Evolutionary conservation across 2,329 filamentous ascomycete genomes (phyloP).

Genomic region (Capronia epimyces): DNA sequence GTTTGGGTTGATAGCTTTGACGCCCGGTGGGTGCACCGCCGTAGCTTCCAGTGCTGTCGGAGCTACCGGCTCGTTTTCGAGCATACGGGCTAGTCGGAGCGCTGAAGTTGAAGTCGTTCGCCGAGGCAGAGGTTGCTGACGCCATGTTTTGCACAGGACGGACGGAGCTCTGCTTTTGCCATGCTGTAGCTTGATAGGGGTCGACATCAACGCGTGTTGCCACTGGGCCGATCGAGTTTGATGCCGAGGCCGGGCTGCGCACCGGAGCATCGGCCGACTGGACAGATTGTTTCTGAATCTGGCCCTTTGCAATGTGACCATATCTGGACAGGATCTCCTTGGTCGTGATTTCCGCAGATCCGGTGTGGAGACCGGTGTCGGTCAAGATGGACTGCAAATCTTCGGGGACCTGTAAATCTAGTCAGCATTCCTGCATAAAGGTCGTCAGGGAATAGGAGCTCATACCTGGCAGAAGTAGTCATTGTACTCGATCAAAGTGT

Average conservation of each 20-base stretch:
- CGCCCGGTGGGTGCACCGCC: conserved; percentile 18
- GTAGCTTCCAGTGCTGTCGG: conserved; percentile 25
- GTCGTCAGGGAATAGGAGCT: neutral
- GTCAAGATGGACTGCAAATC: conserved; percentile 81
- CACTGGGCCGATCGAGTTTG: conserved; percentile 41
- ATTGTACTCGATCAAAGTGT: conserved; percentile 84
- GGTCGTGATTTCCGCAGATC: conserved; percentile 79
- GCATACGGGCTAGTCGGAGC: conserved; percentile 28
- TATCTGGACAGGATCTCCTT: conserved; percentile 96
- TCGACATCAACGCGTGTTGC: conserved; percentile 77
- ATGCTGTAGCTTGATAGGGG: conserved; percentile 61
- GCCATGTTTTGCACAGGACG: conserved; percentile 57
- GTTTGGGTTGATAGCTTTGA: conserved; percentile 28
- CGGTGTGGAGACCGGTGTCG: conserved; percentile 76
- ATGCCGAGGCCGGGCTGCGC: conserved; percentile 39
- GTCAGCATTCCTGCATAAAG: conserved; percentile 5
- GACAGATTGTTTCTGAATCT: conserved; percentile 46
- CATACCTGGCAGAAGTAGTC: conserved; percentile 93
- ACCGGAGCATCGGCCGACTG: conserved; percentile 53
- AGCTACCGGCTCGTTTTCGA: conserved; percentile 25
- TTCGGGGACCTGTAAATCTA: conserved; percentile 68
- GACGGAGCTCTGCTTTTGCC: conserved; percentile 78
- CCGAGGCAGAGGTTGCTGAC: conserved; percentile 9
- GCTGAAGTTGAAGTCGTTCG: conserved; percentile 22
- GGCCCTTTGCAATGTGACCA: conserved; percentile 68